phyloP scores from a whole-genome alignment of 2,329 filamentous ascomycete species.

The Calycina marina region DNA sequence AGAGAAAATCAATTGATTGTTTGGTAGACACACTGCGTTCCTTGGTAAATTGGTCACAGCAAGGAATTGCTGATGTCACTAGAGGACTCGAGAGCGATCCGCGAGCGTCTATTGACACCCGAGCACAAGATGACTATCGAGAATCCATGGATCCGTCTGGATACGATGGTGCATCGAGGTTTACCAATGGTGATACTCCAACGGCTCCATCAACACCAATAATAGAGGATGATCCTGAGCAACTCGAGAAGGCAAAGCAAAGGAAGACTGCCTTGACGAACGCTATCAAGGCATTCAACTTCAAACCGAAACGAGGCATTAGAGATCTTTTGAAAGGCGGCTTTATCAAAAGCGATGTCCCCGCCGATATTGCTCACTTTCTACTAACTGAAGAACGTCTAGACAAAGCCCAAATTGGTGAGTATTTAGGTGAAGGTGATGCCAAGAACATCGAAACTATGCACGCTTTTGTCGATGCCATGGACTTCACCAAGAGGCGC shows the following conservation, averaged over 20 bases:
- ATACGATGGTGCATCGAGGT: conserved; percentile 44
- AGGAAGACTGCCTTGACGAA: conserved; percentile 85
- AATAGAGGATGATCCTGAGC: conserved; percentile 77
- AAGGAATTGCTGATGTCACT: conserved; percentile 46
- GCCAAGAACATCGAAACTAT: conserved; percentile 90
- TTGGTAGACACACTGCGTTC: conserved; percentile 81
- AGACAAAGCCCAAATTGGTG: conserved; percentile 84
- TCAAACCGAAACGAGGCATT: conserved; percentile 89
- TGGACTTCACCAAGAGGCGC: conserved; percentile 83
- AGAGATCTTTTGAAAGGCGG: conserved; percentile 71
- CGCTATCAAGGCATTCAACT: conserved; percentile 86
- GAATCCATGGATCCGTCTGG: conserved; percentile 64
- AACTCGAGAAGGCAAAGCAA: conserved; percentile 90
- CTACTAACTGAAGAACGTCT: conserved; percentile 67
- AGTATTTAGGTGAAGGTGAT: conserved; percentile 89
- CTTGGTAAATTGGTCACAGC: conserved; percentile 77
- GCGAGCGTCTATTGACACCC: conserved; percentile 36
- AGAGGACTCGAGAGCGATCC: conserved; percentile 34
- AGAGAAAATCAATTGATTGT: conserved; percentile 76
- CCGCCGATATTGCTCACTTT: conserved; percentile 75
- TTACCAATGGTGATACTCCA: conserved; percentile 38
- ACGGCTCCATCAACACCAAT: conserved; percentile 50
- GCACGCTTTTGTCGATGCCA: conserved; percentile 91
- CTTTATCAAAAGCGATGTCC: conserved; percentile 68
- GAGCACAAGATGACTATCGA: conserved; percentile 42